These are phyloP conservation scores for Fragaria vesca DNA, from an alignment of 306 rosid species.

Conservation along the genomic window DNA sequence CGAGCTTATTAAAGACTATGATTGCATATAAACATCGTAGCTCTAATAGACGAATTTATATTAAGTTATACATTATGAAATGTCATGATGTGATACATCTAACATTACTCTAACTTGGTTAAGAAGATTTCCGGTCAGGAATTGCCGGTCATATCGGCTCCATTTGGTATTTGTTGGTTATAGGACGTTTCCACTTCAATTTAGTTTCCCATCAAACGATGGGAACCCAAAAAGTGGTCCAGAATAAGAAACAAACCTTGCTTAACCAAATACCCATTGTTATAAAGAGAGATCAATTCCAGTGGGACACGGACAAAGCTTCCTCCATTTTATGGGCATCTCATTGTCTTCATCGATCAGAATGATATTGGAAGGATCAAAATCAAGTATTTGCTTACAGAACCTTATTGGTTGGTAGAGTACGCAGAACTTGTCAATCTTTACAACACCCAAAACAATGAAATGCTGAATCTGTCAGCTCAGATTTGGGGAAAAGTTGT, in stretches of 20 bases:
- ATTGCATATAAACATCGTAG: not conserved
- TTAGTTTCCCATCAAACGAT: constrained; percentile 7
- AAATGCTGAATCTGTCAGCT: not conserved
- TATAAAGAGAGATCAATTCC: not conserved
- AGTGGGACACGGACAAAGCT: not conserved
- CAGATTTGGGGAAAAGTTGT: constrained; percentile 4
- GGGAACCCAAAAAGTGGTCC: constrained; percentile 30
- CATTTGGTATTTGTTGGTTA: not conserved
- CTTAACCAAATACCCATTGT: constrained; percentile 4
- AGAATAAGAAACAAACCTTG: constrained; percentile 7
- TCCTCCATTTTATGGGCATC: constrained; percentile 4
- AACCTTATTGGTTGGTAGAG: not conserved
- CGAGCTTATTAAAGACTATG: too few relatives aligned
- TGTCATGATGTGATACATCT: not conserved
- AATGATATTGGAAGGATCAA: not conserved
- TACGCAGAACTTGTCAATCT: not conserved
- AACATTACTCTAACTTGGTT: not conserved
- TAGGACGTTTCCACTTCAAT: constrained; percentile 1
- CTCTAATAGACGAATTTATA: not conserved
- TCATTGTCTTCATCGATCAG: not conserved
- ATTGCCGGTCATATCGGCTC: not conserved
- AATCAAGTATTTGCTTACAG: not conserved
- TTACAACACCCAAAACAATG: not conserved
- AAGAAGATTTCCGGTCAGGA: not conserved
- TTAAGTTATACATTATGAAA: not conserved